These are phyloP conservation scores for Heterobasidion parviporum DNA, from an alignment of 1,284 basidiomycete genomes.

Conservation along the genomic window DNA sequence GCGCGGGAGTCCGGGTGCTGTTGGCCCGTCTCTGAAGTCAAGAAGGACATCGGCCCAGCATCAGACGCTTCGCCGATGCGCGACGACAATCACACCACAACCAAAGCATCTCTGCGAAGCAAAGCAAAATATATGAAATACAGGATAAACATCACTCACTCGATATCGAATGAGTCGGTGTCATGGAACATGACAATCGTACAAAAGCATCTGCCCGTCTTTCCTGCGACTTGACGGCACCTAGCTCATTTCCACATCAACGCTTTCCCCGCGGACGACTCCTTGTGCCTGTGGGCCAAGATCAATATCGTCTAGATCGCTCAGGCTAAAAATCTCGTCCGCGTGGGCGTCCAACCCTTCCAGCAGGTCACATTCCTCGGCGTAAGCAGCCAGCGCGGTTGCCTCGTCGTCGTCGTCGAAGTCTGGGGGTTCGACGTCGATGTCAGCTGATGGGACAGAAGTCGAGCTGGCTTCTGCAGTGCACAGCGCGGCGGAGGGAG, in stretches of 20 bases:
- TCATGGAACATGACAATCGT: no score
- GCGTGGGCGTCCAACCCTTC: constrained; percentile 41
- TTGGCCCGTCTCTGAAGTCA: no score
- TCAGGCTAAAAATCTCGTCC: constrained; percentile 21
- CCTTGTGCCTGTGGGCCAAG: background rate
- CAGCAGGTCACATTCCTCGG: constrained; percentile 39
- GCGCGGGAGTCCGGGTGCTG: no score
- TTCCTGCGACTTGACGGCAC: no score
- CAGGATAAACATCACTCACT: background rate
- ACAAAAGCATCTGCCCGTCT: no score
- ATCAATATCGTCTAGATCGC: constrained; percentile 18
- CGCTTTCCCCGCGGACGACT: background rate
- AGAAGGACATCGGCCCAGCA: no score
- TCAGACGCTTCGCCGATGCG: no score
- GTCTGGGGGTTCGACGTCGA: constrained; percentile 26
- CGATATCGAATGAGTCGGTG: background rate
- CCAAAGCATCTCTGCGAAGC: background rate
- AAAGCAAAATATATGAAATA: background rate
- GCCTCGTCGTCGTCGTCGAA: constrained; percentile 25
- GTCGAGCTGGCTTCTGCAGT: background rate
- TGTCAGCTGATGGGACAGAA: background rate
- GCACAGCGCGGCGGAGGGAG: no score
- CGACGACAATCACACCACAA: background rate
- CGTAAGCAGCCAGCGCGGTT: constrained; percentile 52
- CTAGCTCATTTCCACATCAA: constrained; percentile 16